phyloP scores from a whole-genome alignment of 1,284 basidiomycete genomes.

The Ustilago loliicola region DNA sequence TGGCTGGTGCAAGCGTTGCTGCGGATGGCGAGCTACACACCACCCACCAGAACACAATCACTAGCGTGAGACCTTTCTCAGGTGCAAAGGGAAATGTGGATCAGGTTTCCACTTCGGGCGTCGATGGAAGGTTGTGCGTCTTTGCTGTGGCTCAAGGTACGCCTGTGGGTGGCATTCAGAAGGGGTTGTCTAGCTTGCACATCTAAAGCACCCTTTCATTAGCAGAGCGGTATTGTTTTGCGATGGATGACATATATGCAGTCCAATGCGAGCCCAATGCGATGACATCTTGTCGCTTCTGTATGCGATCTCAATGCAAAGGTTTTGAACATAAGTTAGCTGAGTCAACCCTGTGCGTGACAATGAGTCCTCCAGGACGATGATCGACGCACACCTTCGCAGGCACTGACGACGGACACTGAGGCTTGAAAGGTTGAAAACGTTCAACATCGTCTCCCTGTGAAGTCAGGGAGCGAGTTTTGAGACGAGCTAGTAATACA shows the following conservation, averaged over 20 bases:
- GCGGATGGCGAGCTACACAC: conserved; percentile 76
- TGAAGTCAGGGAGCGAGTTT: conserved; percentile 8
- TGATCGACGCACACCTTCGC: too few species aligned
- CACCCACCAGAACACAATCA: conserved; percentile 98
- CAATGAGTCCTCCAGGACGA: too few species aligned
- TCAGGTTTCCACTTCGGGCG: conserved; percentile 89
- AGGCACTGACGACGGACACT: not conserved
- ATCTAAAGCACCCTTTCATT: conserved; percentile 17
- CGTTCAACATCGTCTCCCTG: not conserved
- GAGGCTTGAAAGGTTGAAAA: not conserved
- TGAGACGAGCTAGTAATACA: conserved; percentile 22
- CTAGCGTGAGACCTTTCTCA: conserved; percentile 73
- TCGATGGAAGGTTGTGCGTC: conserved; percentile 92
- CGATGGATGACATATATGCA: not conserved
- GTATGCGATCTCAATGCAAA: not conserved
- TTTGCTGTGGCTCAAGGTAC: conserved; percentile 79
- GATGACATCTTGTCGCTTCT: too few species aligned
- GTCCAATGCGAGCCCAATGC: too few species aligned
- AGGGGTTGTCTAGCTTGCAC: conserved; percentile 59
- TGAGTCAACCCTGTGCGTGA: not conserved
- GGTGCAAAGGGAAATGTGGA: conserved; percentile 74
- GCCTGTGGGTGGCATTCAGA: conserved; percentile 54
- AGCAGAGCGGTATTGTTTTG: not conserved
- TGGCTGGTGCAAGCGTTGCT: conserved; percentile 77
- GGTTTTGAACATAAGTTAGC: not conserved